Conservation (phyloP, 2,329 filamentous ascomycete species). For the Fusarium tjaetaba region DNA sequence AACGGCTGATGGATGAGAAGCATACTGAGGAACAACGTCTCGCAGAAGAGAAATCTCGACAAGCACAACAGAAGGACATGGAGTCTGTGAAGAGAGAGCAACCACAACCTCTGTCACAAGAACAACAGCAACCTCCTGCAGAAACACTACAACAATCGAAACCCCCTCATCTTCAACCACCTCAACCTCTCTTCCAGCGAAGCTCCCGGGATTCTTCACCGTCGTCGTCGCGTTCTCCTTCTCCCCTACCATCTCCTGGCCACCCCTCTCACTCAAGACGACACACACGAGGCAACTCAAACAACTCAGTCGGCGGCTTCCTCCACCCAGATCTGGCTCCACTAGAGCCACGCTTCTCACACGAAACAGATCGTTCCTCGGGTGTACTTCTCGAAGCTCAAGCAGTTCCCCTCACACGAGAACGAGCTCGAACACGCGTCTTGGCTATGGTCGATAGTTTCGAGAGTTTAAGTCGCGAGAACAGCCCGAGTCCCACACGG, state of each 20-base stretch:
- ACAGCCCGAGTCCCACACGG: slow-evolving; percentile 55
- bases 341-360: slow-evolving; percentile 38
- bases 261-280: slow-evolving; percentile 1
- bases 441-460: slow-evolving; percentile 66
- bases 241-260: slow-evolving; percentile 26
- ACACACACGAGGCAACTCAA: slow-evolving; percentile 28
- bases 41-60: background rate
- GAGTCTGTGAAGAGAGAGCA: slow-evolving; percentile 2
- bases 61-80: background rate
- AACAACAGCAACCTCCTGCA: background rate
- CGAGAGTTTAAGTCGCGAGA: slow-evolving; percentile 58
- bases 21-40: slow-evolving; percentile 4
- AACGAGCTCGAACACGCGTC: slow-evolving; percentile 58
- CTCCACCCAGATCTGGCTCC: slow-evolving; percentile 35
- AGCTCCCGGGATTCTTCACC: slow-evolving; percentile 24
- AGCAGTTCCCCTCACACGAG: slow-evolving; percentile 52
- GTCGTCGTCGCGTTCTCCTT: slow-evolving; percentile 14
- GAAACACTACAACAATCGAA: slow-evolving; percentile 18
- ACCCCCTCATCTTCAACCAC: slow-evolving; percentile 28
- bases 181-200: slow-evolving; percentile 35
- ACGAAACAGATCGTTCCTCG: slow-evolving; percentile 47
- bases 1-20: background rate
- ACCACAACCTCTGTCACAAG: background rate
- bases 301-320: slow-evolving; percentile 26
- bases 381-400: slow-evolving; percentile 57